phyloP scores from a whole-genome alignment of 306 rosid genomes.

The Echinosophora koreensis region DNA sequence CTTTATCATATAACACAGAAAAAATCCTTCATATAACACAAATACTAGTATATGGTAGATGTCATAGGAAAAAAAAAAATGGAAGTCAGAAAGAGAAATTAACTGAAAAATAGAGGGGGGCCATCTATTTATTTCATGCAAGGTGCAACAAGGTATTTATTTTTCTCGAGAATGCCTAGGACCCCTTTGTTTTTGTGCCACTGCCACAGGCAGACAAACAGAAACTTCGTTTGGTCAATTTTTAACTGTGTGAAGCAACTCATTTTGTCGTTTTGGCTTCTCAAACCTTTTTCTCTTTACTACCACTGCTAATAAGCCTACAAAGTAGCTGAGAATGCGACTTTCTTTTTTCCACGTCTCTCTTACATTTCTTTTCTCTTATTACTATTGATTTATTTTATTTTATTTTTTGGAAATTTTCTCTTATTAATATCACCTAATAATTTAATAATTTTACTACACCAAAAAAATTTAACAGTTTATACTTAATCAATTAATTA shows the following conservation, averaged over 20 bases:
- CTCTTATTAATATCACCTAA: too few species aligned
- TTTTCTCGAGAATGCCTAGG: constrained; percentile 21
- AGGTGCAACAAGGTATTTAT: constrained; percentile 29
- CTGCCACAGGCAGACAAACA: constrained; percentile 41
- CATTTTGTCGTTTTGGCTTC: constrained; percentile 33
- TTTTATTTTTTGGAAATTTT: too few species aligned
- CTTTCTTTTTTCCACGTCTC: background rate
- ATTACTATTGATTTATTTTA: too few species aligned
- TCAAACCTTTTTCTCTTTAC: background rate
- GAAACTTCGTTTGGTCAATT: constrained; percentile 53
- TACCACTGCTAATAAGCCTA: too few species aligned
- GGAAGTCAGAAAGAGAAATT: background rate
- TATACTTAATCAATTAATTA: background rate
- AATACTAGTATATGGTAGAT: background rate
- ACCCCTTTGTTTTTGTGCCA: constrained; percentile 51
- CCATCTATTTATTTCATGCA: constrained; percentile 54
- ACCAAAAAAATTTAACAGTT: too few species aligned
- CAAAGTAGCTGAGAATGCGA: too few species aligned
- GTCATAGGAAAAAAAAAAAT: background rate
- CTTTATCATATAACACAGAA: too few species aligned
- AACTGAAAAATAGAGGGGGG: constrained; percentile 16
- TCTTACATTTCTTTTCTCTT: background rate
- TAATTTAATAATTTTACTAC: too few species aligned
- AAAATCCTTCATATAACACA: too few species aligned
- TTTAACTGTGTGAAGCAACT: constrained; percentile 37